These are phyloP conservation scores for Trypanosoma boissoni DNA, from an alignment of 208 protist genomes.

Conservation along the genomic window DNA sequence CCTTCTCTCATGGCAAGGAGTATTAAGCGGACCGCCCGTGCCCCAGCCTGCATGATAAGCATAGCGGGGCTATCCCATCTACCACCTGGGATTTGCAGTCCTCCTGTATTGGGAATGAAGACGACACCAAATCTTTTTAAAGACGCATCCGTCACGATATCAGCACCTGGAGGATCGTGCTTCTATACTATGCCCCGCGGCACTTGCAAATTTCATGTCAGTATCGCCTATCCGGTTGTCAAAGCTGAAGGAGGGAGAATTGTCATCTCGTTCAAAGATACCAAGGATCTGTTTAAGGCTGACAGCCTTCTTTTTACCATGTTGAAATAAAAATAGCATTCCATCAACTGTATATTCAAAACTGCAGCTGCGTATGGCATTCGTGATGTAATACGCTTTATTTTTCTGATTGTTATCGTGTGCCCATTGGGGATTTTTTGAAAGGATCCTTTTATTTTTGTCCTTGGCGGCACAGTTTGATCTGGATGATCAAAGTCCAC, in stretches of 20 bases:
- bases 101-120: slow-evolving; percentile 3
- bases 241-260: not conserved
- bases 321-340: not conserved
- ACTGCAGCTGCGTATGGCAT: not conserved
- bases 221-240: not conserved
- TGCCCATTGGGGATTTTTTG: not conserved
- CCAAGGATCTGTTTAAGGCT: not conserved
- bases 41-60: slow-evolving; percentile 16
- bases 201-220: not conserved
- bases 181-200: no score
- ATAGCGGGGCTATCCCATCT: not conserved
- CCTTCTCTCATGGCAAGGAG: not conserved
- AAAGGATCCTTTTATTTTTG: not conserved
- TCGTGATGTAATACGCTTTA: not conserved
- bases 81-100: not conserved
- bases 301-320: no score
- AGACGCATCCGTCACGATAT: slow-evolving; percentile 16
- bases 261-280: not conserved
- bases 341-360: not conserved
- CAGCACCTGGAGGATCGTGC: no score
- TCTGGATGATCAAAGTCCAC: not conserved
- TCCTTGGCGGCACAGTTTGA: not conserved
- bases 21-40: slow-evolving; percentile 5
- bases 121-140: slow-evolving; percentile 10
- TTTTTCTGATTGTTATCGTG: not conserved